Percentiles rank a stretch among this genome's conserved stretches.
Conservation (phyloP, 1,139 yeast genomes). For the Keqinozyma sinolaborantium region DNA sequence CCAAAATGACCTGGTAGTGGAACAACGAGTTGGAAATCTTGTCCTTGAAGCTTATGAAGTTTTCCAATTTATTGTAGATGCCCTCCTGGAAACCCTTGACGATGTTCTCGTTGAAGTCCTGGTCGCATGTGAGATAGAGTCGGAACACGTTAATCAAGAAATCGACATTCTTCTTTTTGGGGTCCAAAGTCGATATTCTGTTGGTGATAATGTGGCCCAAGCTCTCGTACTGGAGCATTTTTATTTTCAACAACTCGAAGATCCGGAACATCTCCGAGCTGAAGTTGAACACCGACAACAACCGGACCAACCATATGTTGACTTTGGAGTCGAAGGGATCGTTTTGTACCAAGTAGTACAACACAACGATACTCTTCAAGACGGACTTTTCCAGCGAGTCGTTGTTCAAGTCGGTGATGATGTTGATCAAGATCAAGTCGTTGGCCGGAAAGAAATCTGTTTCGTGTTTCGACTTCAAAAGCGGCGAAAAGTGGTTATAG, state of each 20-base stretch:
- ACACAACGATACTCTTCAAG: conserved; percentile 32
- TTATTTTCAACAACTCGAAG: conserved; percentile 56
- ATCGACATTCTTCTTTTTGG: conserved; percentile 23
- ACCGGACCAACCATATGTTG: conserved; percentile 65
- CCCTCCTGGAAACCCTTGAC: conserved; percentile 49
- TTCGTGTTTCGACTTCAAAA: conserved; percentile 35
- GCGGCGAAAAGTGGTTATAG: conserved; percentile 25
- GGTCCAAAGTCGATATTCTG: conserved; percentile 19
- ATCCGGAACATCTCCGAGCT: conserved; percentile 54
- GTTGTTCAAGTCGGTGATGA: conserved; percentile 18
- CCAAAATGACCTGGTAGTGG: conserved; percentile 28
- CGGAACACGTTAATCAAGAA: conserved; percentile 28
- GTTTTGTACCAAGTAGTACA: conserved; percentile 44
- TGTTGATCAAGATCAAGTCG: conserved; percentile 57
- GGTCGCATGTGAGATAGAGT: conserved; percentile 50
- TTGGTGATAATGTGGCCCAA: conserved; percentile 55
- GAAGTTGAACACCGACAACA: conserved; percentile 48
- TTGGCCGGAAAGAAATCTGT: conserved; percentile 67
- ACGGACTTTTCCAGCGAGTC: conserved; percentile 10
- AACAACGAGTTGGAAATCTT: conserved; percentile 38
- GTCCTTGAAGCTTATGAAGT: conserved; percentile 52
- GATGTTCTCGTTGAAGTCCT: conserved; percentile 48
- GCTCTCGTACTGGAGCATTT: conserved; percentile 78
- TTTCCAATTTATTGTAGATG: conserved; percentile 58
- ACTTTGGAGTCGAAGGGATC: conserved; percentile 68